Evolutionary conservation across 2,329 filamentous ascomycete species (phyloP), one percentile per base, ranked within the genome.

Genomic region (Phialophora macrospora): DNA sequence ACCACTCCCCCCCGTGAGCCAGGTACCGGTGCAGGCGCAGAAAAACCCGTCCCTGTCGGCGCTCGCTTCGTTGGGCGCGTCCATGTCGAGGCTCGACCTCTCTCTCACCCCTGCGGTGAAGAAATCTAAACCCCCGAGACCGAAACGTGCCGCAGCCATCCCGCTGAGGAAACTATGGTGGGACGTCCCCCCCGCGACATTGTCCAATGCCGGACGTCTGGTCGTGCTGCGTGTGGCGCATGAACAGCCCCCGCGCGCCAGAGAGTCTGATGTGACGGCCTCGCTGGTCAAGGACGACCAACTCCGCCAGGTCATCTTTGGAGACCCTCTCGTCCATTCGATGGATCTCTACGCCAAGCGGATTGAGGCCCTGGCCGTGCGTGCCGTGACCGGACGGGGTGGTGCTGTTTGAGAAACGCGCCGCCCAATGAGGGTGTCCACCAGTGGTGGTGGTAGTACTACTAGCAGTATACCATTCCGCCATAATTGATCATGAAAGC

Each of bases 311-410:
- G 84, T 93, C 0, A 82, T 96, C 3, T 96, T 92, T 84, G 92
- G 92, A 0, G 92, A 96, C 75, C 90, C 91, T 0, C 81, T 92
- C 51, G 90, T 88, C 75, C 92, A 96, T 78, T 82, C 88, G 71
- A 96, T 96, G 92, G 86, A 81, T 65, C 74, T 95, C 22, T 96
- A 96, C 77, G 86, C 86, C 14, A 85, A 83, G 22, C 80, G 92
- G 60, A 85, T 96, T 52, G 89, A 95, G 75, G 80, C 82, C 3
- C 77, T 96, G 62, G 90, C 90, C 11, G 87, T 88, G 1, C 86
- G 84, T 64, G 90, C 89, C 11, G 87, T 90, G 11, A 89, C 85
- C 28, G 82, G 79, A 4, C 61, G 64, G 20, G 55, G 30, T 14
- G 67, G 67, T 22, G 57, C 56, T 14, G 60, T 57, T 57, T 68